A percentile compares a stretch with the other conserved stretches of the same genome.
Evolutionary conservation across 768 basidiomycete species (phyloP).

Genomic region (Rhizopogon vesiculosus): DNA sequence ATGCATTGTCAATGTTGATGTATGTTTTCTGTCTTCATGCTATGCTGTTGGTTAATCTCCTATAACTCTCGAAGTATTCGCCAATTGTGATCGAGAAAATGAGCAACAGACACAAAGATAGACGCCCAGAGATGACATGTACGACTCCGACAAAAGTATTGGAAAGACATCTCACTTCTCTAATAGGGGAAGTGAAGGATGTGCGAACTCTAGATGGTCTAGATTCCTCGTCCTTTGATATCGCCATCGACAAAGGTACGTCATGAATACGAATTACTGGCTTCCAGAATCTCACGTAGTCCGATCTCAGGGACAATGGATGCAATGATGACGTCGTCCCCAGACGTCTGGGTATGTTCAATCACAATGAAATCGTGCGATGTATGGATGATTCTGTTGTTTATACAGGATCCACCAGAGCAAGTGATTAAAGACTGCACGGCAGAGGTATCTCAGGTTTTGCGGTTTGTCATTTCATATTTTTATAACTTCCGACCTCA

Average conservation of each 20-base stretch:
- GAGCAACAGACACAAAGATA: conserved; percentile 44
- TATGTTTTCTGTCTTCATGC: conserved; percentile 25
- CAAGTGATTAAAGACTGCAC: conserved; percentile 67
- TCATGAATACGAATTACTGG: neutral
- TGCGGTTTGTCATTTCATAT: conserved; percentile 42
- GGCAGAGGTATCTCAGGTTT: conserved; percentile 70
- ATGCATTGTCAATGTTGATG: conserved; percentile 77
- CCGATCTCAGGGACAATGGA: conserved; percentile 67
- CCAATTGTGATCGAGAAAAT: conserved; percentile 71
- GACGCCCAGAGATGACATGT: conserved; percentile 72
- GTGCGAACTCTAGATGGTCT: conserved; percentile 60
- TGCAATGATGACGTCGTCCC: conserved; percentile 81
- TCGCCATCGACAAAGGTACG: conserved; percentile 80
- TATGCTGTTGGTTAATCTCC: neutral
- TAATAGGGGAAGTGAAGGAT: conserved; percentile 80
- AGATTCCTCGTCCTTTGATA: conserved; percentile 58
- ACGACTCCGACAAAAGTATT: neutral
- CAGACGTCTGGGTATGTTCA: conserved; percentile 70
- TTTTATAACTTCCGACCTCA: neutral
- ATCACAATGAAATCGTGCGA: neutral
- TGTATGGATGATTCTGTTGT: conserved; percentile 1
- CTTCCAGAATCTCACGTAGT: neutral
- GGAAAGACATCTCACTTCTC: neutral
- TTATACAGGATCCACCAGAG: conserved; percentile 64
- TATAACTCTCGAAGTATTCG: conserved; percentile 53